Evolutionary conservation across 1,139 yeast species (phyloP), one percentile per base, ranked within the genome.

Genomic region (Kodamaea ohmeri): DNA sequence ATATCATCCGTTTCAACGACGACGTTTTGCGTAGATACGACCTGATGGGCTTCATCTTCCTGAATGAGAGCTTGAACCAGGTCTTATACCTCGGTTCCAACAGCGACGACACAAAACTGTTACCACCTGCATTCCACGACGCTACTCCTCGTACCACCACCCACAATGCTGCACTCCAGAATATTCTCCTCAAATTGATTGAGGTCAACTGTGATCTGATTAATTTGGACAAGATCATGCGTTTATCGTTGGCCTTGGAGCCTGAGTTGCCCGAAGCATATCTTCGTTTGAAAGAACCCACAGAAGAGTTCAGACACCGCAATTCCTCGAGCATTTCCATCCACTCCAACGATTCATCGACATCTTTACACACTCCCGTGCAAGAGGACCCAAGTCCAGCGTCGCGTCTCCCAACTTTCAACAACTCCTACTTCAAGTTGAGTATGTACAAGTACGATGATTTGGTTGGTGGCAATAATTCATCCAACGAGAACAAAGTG

Each of bases 31-130:
- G 65, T 40, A 51, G 73, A 29, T 71, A 70, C 42, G 73, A 70
- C 41, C 56, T 58, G 36, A 68, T 68, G 73, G 73, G 75, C 2
- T 70, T 68, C 42, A 67, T 70, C 2, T 67, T 71, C 41, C 67
- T 73, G 12, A 71, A 71, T 45, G 76, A 71, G 44, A 66, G 71
- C 43, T 59, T 71, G 36, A 68, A 70, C 45, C 74, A 70, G 39
- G 75, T 69, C 4, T 53, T 71, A 25, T 69, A 67, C 40, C 56
- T 69, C 22, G 76, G 75, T 3, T 59, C 55, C 14, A 63, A 63
- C 42, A 58, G 52, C 36, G 70, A 63, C 17, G 65, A 63, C 33
- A 40, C 58, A 17, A 54, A 57, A 34, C 51, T 59, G 4, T 44
- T 54, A 19, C 63, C 63, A 6, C 34, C 34, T 20, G 34, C 34